Conservation (phyloP, 1,284 basidiomycete genomes). For the Ustilago loliicola region DNA sequence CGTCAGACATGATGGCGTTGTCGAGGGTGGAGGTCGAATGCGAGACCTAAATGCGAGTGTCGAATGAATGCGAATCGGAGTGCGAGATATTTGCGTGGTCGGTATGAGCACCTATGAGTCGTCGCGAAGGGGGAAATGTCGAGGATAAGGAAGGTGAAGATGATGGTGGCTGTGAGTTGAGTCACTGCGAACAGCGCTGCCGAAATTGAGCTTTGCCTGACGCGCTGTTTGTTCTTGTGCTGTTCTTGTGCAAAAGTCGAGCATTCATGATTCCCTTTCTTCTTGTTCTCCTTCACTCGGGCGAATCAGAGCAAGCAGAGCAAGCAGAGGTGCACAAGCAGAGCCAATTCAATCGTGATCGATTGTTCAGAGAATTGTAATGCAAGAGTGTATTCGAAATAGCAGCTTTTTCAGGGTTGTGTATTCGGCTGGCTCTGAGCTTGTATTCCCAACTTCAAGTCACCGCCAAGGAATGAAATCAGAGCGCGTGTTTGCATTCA, state of each 20-base stretch:
- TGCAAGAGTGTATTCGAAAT: background rate
- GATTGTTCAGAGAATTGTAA: conserved; percentile 9
- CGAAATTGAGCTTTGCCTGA: conserved; percentile 2
- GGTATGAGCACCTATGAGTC: background rate
- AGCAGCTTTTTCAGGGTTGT: background rate
- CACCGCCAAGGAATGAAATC: background rate
- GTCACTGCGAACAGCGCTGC: background rate
- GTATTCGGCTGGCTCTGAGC: background rate
- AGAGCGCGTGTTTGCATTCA: background rate
- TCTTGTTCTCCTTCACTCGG: conserved; percentile 72
- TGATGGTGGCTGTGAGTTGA: conserved; percentile 3
- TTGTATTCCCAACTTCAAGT: background rate
- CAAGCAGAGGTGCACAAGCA: too few species aligned
- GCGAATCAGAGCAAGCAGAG: background rate
- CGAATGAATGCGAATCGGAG: background rate
- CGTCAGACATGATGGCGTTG: conserved; percentile 33
- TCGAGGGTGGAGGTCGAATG: background rate
- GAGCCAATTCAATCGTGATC: conserved; percentile 38
- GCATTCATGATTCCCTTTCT: conserved; percentile 72
- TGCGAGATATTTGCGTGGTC: background rate
- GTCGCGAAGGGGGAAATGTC: background rate
- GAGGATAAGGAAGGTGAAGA: background rate
- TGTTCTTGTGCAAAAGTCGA: background rate
- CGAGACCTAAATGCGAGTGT: background rate
- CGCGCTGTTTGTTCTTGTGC: conserved; percentile 1